Percentiles rank a stretch among this genome's conserved stretches.
Conservation (phyloP, 164 flowering plant genomes). For the Saururus chinensis region DNA sequence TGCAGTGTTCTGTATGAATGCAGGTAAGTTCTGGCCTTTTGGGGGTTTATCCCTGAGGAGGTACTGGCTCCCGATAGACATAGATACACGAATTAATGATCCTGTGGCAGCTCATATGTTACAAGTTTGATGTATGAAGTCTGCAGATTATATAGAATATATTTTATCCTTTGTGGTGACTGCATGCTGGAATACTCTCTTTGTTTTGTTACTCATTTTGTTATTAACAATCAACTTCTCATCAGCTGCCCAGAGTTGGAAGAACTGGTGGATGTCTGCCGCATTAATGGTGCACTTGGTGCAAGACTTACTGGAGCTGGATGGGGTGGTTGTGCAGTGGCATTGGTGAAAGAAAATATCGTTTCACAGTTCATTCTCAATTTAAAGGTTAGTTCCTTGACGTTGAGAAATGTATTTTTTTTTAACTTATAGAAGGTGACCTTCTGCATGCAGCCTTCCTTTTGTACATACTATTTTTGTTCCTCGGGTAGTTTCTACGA, state of each 20-base stretch:
- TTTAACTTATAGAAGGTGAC: not conserved
- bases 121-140: too few relatives aligned
- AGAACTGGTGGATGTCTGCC: slow-evolving; percentile 68
- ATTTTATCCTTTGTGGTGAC: not conserved
- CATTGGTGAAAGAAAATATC: slow-evolving; percentile 62
- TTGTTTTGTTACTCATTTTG: not conserved
- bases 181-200: not conserved
- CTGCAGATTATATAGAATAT: not conserved
- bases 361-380: slow-evolving; percentile 63
- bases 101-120: too few relatives aligned
- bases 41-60: not conserved
- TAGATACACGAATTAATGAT: too few relatives aligned
- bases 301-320: slow-evolving; percentile 99
- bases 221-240: not conserved
- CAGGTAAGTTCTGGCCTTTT: slow-evolving; percentile 57
- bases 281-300: slow-evolving; percentile 77
- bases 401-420: not conserved
- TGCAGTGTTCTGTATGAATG: slow-evolving; percentile 86
- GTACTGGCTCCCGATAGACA: too few relatives aligned
- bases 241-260: slow-evolving; percentile 90
- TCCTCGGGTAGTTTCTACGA: not conserved
- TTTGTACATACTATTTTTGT: not conserved
- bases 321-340: slow-evolving; percentile 98
- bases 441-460: not conserved
- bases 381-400: slow-evolving; percentile 41